phyloP scores from a whole-genome alignment of 2,329 filamentous ascomycete species.

The Macrophomina phaseolina region DNA sequence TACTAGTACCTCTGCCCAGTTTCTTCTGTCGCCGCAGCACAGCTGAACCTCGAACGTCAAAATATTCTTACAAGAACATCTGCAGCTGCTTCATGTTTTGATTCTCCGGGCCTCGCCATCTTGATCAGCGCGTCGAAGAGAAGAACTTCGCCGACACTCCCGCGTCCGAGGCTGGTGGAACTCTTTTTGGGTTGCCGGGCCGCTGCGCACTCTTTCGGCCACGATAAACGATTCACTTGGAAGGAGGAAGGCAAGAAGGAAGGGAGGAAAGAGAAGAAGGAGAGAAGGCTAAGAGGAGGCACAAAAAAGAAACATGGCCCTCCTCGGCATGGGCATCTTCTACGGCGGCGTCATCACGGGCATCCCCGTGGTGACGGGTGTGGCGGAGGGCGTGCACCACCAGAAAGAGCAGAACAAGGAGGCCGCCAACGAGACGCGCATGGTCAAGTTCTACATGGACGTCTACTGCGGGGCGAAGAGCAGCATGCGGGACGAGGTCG shows the following conservation, averaged over 20 bases:
- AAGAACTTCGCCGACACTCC: no score
- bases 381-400: constrained; percentile 57
- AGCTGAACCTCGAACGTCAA: background rate
- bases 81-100: no score
- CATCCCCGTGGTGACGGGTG: constrained; percentile 57
- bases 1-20: background rate
- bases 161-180: no score
- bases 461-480: constrained; percentile 49
- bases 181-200: no score
- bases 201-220: no score
- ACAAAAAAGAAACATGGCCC: constrained; percentile 31
- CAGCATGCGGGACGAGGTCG: constrained; percentile 46
- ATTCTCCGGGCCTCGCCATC: no score
- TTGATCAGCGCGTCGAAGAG: no score
- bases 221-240: background rate
- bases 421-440: constrained; percentile 55
- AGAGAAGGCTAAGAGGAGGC: background rate
- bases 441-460: constrained; percentile 59
- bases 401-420: constrained; percentile 58
- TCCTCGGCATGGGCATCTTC: constrained; percentile 43
- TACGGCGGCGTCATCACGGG: constrained; percentile 48
- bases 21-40: background rate
- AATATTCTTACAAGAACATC: background rate
- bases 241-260: background rate
- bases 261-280: no score